A percentile compares a stretch with the other conserved stretches of the same genome.
These are phyloP conservation scores for Elongisporangium anandrum DNA, from an alignment of 352 stramenopile genomes.

Conservation along the genomic window DNA sequence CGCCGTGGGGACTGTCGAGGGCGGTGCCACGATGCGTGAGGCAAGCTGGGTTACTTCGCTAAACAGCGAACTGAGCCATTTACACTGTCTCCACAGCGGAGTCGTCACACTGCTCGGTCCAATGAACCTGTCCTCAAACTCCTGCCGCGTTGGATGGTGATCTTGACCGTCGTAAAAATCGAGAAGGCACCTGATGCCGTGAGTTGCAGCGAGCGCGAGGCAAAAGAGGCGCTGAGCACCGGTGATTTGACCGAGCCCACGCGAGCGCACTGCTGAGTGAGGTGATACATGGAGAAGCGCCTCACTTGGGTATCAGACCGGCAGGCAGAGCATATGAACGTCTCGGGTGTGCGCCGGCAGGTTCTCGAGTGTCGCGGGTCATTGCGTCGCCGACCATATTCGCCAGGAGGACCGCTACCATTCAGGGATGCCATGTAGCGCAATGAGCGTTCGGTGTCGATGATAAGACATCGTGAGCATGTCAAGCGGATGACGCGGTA, in stretches of 20 bases:
- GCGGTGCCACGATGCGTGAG: not conserved
- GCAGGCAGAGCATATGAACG: not conserved
- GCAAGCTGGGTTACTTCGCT: not conserved
- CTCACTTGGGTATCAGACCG: not conserved
- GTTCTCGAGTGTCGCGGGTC: not conserved
- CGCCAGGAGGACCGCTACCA: not conserved
- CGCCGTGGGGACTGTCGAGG: not conserved
- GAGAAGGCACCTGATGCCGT: not conserved
- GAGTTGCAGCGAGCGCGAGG: not conserved
- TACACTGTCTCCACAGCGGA: not conserved
- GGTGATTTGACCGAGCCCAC: not conserved
- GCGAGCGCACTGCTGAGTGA: not conserved
- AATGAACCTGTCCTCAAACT: conserved; percentile 2
- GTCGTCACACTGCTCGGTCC: not conserved
- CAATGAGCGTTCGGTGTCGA: not conserved
- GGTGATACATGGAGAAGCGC: not conserved
- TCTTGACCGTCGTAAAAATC: conserved; percentile 5
- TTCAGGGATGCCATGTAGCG: not conserved
- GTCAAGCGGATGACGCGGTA: not conserved
- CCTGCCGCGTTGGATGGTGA: not conserved
- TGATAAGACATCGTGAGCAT: conserved; percentile 1
- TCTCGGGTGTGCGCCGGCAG: not conserved
- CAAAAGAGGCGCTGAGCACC: conserved; percentile 1
- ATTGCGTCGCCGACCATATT: conserved; percentile 1
- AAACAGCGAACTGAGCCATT: not conserved